Percentiles rank a stretch among this genome's conserved stretches.
phyloP scores from a whole-genome alignment of 2,329 filamentous ascomycete species.

The Onygenales sp. region DNA sequence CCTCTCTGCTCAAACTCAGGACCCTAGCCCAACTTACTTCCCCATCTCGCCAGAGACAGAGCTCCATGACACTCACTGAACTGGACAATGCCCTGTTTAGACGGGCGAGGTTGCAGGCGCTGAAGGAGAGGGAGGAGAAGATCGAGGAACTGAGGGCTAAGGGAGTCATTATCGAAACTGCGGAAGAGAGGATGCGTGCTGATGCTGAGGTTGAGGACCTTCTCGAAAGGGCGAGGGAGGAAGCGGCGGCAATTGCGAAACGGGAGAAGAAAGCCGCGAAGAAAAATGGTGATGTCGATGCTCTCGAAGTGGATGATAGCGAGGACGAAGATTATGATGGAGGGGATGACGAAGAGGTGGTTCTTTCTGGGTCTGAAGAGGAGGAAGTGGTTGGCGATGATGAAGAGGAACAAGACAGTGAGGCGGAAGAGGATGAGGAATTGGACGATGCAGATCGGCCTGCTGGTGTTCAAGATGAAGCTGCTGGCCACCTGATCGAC shows the following conservation, averaged over 20 bases:
- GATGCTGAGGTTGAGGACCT: conserved; percentile 79
- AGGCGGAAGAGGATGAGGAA: conserved; percentile 12
- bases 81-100: conserved; percentile 59
- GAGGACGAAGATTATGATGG: conserved; percentile 38
- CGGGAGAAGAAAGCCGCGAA: conserved; percentile 66
- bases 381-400: conserved; percentile 17
- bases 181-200: conserved; percentile 76
- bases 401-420: conserved; percentile 13
- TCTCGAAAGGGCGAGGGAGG: conserved; percentile 70
- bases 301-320: conserved; percentile 43
- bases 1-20: conserved; percentile 59
- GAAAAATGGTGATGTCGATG: conserved; percentile 43
- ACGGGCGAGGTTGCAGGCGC: conserved; percentile 71
- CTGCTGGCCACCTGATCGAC: conserved; percentile 18
- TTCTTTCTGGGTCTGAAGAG: conserved; percentile 13
- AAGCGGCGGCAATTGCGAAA: conserved; percentile 69
- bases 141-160: conserved; percentile 68
- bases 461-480: conserved; percentile 7
- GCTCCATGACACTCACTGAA: conserved; percentile 59
- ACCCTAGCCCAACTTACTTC: conserved; percentile 59
- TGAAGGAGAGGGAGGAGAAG: conserved; percentile 64
- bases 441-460: conserved; percentile 14
- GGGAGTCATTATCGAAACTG: conserved; percentile 72
- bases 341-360: conserved; percentile 25
- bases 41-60: conserved; percentile 37